phyloP scores from a whole-genome alignment of 495 filamentous ascomycete genomes.

The Tricharina praecox region DNA sequence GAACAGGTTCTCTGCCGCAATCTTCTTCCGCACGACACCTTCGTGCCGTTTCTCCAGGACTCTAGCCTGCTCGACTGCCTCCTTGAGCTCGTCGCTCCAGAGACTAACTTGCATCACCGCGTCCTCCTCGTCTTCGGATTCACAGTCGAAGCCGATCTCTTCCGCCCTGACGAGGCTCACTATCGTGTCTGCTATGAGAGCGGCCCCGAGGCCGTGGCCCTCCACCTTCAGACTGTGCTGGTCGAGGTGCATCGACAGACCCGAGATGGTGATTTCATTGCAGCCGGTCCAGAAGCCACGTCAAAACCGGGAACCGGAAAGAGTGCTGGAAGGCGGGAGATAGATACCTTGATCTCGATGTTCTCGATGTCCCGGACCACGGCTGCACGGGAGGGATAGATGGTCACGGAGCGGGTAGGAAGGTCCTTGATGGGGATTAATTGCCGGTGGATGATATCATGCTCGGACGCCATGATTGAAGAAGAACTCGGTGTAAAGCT shows the following conservation, averaged over 20 bases:
- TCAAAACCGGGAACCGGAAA: too few species aligned
- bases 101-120: too few species aligned
- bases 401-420: constrained; percentile 41
- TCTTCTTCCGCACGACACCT: constrained; percentile 10
- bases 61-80: constrained; percentile 12
- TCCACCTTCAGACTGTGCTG: constrained; percentile 55
- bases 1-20: too few species aligned
- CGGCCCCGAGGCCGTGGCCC: constrained; percentile 35
- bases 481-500: too few species aligned
- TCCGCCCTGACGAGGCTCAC: constrained; percentile 37
- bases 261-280: constrained; percentile 48
- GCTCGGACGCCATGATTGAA: too few species aligned
- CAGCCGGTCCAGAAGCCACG: constrained; percentile 45
- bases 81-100: constrained; percentile 15
- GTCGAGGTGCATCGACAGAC: constrained; percentile 46
- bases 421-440: constrained; percentile 39
- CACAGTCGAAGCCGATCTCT: constrained; percentile 33
- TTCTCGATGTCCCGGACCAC: constrained; percentile 46
- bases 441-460: constrained; percentile 26
- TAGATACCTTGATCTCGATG: constrained; percentile 41
- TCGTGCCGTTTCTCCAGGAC: constrained; percentile 20
- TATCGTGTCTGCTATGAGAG: constrained; percentile 40
- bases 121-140: constrained; percentile 25
- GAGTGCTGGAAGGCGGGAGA: too few species aligned
- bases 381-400: constrained; percentile 46